Percentiles rank a stretch among this genome's conserved stretches.
Conservation (phyloP, 1,284 basidiomycete genomes). For the Boletus holoroseus region DNA sequence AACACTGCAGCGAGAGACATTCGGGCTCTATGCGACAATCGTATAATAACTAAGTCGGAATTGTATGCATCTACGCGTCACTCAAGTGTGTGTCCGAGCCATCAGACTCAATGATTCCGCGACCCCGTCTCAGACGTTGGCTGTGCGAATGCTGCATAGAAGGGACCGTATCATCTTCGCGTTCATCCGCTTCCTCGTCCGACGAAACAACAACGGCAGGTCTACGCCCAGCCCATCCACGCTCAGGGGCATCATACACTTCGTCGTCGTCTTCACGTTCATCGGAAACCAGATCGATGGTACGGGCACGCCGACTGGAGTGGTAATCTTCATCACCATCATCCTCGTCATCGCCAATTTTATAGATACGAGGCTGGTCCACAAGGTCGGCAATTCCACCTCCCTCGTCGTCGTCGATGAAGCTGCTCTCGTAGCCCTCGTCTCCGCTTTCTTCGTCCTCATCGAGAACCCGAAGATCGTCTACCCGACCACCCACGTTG, state of each 20-base stretch:
- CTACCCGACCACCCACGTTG: conserved; percentile 16
- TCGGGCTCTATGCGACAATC: background rate
- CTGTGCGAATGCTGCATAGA: background rate
- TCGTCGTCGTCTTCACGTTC: conserved; percentile 16
- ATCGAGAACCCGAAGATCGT: conserved; percentile 21
- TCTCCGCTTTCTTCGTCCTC: conserved; percentile 28
- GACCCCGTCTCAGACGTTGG: background rate
- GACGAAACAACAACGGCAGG: conserved; percentile 10
- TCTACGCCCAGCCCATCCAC: background rate
- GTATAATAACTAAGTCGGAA: background rate
- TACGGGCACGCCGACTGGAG: background rate
- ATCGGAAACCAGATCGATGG: conserved; percentile 17
- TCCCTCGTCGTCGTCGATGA: conserved; percentile 42
- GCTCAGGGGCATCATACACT: background rate
- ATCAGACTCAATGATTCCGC: conserved; percentile 20
- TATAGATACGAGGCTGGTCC: conserved; percentile 24
- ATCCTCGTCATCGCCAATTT: conserved; percentile 19
- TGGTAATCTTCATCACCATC: conserved; percentile 10
- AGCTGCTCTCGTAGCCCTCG: conserved; percentile 44
- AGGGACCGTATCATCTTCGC: background rate
- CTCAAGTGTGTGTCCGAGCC: conserved; percentile 9
- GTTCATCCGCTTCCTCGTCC: conserved; percentile 18
- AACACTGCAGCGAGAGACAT: background rate
- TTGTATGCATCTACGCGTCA: conserved; percentile 4
- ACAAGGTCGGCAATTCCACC: background rate